Conservation (phyloP, 2,329 filamentous ascomycete species). For the Sporothrix schenckii region DNA sequence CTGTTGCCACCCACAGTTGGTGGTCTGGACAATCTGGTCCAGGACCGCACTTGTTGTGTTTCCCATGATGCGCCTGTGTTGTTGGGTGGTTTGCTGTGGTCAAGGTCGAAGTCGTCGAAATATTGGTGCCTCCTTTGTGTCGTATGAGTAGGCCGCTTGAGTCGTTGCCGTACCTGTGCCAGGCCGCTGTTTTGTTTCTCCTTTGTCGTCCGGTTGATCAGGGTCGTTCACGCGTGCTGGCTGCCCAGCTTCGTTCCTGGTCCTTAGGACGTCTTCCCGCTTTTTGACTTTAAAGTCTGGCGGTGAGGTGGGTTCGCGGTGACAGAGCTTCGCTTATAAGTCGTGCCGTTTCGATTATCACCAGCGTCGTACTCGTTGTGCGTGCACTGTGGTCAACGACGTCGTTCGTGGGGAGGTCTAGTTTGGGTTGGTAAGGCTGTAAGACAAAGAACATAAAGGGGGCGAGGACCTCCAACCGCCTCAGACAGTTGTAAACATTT, state of each 20-base stretch:
- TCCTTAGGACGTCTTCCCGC: background rate
- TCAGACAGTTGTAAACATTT: conserved; percentile 11
- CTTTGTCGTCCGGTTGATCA: background rate
- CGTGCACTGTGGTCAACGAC: background rate
- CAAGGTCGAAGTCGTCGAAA: background rate
- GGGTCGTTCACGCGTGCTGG: conserved; percentile 14
- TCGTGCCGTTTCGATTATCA: background rate
- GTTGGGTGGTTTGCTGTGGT: background rate
- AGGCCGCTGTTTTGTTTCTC: background rate
- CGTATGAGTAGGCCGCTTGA: background rate
- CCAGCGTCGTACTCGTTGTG: background rate
- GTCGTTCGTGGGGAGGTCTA: background rate
- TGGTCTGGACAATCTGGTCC: conserved; percentile 93
- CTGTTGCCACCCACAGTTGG: conserved; percentile 71
- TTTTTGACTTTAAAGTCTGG: background rate
- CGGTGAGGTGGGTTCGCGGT: background rate
- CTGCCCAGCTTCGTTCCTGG: conserved; percentile 15
- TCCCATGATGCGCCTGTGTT: conserved; percentile 54
- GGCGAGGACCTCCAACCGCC: conserved; percentile 16
- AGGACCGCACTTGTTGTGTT: conserved; percentile 75
- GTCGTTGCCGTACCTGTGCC: conserved; percentile 9
- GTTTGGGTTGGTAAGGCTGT: conserved; percentile 30
- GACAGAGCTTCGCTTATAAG: no score
- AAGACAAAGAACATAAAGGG: conserved; percentile 13
- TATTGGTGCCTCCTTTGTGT: background rate